Base-by-base conservation (phyloP, 1,284 basidiomycete species). In the Phellinidium pouzarii region DNA sequence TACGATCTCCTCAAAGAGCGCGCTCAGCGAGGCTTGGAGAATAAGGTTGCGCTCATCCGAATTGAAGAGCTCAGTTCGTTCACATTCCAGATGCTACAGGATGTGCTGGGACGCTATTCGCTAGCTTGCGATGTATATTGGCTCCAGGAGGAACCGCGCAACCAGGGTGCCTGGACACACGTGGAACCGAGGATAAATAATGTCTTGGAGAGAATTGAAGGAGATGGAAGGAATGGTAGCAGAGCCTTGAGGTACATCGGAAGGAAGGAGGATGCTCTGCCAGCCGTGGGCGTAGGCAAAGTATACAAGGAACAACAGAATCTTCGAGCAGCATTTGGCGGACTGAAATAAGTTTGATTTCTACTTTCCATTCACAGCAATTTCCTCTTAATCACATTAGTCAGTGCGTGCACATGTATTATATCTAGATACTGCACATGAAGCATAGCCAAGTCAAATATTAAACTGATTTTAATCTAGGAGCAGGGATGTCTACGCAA, bases 11-110 rank as follows among this genome's bases (percentile, higher is more conserved):
- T 77, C 49, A 88, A 88, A 56, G 80, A 84, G 54, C 77, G 90
- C 2, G 65, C 76, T 40, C 67, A 73, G 11, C 75, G 74, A 0
- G 69, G 68, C 1, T 63, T 81, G 20, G 68, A 75, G n/a, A 55
- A 59, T 31, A 59, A 66, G 2, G 75, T 91, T 1, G 82, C 83
- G 0, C 73, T 94, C 57, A 68, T 94, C 23, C 80, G 91, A 11
- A 64, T 94, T 52, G 92, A 94, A 63, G 91, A 94, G 64, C 72
- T 94, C 3, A 80, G 82, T 8, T 91, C 91, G 0, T 94, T 94
- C 79, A 91, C 92, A 0, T 90, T 87, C 64, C 56, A 64, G 0
- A 68, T 69, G 22, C 68, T 93, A 0, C 63, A 66, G 4, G 61
- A 71, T 1, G 70, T 71, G 0, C 66, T 94, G 23, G 52, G 60